Evolutionary conservation across 768 basidiomycete genomes (phyloP), one percentile per base, ranked within the genome.

Genomic region (Tubosaeta sp.): DNA sequence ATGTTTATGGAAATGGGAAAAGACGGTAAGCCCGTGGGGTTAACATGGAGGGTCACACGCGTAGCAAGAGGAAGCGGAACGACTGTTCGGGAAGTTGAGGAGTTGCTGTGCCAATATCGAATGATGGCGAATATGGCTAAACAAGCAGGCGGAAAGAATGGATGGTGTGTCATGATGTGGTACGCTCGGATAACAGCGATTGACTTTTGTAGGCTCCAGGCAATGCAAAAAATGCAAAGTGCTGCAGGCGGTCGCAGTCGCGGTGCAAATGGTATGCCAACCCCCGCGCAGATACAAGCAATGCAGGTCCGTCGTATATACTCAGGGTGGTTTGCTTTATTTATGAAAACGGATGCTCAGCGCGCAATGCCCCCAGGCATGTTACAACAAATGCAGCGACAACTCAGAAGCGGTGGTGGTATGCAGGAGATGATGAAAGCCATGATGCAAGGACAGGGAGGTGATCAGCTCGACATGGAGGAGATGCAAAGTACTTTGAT

Each of bases 101-200:
- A 99, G 65, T 69, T 97, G 51, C 73, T 99, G 43, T 92, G 91
- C 62, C 97, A 99, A 72, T 97, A 97, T 63, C 83, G 91, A 43
- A 95, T 97, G 90, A 97, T 99, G 91, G 86, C 93, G 49, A 95
- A 91, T 64, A 95, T 99, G 89, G 97, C 95, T 32, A 97, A 94
- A 76, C 88, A 93, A 65, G 95, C 93, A 6, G 97, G 97, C 45
- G 95, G 94, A 38, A 97, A 97, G 80, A 92, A 95, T 56, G 95
- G 94, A 62, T 92, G 92, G 88, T 86, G 53, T 54, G 84, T 56
- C 46, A 38, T 52, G 43, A 46, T 53, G 46, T 17, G 10, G 42
- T 44, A 35, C 43, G 14, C 29, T 32, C 32, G 45, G 22, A 35
- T 46, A 31, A 39, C 52, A 9, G 33, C 33, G 50, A 39, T 22